These are phyloP conservation scores for Bothriochloa decipiens DNA, from an alignment of 176 grass and related monocot species.

Conservation along the genomic window DNA sequence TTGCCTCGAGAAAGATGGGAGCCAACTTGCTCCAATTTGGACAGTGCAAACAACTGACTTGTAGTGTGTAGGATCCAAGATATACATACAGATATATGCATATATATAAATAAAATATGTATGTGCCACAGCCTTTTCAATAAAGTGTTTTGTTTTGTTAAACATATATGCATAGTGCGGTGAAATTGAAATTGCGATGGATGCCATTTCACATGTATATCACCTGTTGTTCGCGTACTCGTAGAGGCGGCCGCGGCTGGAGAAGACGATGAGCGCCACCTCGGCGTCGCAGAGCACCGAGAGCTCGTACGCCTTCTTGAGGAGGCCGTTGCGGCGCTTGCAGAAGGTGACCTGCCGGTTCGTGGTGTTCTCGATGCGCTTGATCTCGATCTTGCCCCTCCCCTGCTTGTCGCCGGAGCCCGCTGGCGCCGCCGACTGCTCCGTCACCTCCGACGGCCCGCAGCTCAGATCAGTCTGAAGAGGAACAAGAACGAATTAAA, in stretches of 20 bases:
- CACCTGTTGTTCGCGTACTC: constrained; percentile 82
- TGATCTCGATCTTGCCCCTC: constrained; percentile 81
- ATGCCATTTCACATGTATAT: background rate
- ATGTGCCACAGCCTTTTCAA: background rate
- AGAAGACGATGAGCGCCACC: constrained; percentile 79
- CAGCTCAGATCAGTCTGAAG: constrained; percentile 49
- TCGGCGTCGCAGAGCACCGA: constrained; percentile 82
- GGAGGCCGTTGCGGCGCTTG: constrained; percentile 85
- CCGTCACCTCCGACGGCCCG: constrained; percentile 12
- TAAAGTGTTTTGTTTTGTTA: background rate
- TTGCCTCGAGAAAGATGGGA: constrained; percentile 48
- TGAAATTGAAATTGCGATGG: background rate
- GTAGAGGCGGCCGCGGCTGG: constrained; percentile 81
- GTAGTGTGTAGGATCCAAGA: constrained; percentile 32
- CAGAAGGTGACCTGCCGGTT: constrained; percentile 90
- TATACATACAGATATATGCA: background rate
- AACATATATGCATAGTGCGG: background rate
- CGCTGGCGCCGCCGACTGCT: background rate
- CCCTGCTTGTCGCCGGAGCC: constrained; percentile 57
- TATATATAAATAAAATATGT: background rate
- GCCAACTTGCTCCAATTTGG: constrained; percentile 58
- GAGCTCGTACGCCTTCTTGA: constrained; percentile 87
- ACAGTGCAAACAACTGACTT: constrained; percentile 21
- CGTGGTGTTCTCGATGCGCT: constrained; percentile 80
- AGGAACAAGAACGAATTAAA: background rate